A percentile compares a stretch with the other conserved stretches of the same genome.
Conservation (phyloP, 345 rosid species). For the Gossypium longicalyx region DNA sequence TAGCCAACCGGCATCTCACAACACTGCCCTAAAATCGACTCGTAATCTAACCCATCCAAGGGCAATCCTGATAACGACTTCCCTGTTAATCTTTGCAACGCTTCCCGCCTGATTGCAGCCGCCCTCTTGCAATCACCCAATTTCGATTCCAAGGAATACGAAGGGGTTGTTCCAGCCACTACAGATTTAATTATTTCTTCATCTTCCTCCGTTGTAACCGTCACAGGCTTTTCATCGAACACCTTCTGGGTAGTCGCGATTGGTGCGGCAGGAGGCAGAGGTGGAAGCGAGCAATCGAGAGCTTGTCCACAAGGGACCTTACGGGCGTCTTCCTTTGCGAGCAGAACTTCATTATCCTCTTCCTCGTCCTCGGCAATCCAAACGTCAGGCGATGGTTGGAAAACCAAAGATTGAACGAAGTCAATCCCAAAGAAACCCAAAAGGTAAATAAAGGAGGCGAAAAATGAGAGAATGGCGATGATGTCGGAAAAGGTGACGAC, state of each 20-base stretch:
- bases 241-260: conserved; percentile 4
- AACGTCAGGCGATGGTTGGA: conserved; percentile 45
- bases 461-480: conserved; percentile 44
- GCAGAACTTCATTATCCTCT: conserved; percentile 26
- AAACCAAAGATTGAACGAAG: conserved; percentile 51
- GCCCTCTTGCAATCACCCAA: conserved; percentile 63
- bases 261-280: conserved; percentile 3
- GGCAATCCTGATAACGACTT: conserved; percentile 55
- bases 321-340: conserved; percentile 33
- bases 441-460: conserved; percentile 53
- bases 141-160: conserved; percentile 54
- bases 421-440: conserved; percentile 66
- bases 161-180: conserved; percentile 43
- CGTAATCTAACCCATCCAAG: conserved; percentile 62
- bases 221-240: conserved; percentile 14
- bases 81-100: conserved; percentile 49
- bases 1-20: conserved; percentile 79
- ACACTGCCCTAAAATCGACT: conserved; percentile 66
- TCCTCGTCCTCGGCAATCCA: conserved; percentile 46
- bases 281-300: conserved; percentile 32
- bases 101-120: conserved; percentile 53
- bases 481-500: conserved; percentile 51
- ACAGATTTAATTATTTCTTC: conserved; percentile 51
- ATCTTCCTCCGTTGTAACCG: conserved; percentile 36
- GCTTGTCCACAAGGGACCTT: conserved; percentile 49